These are phyloP conservation scores for Candida coleopterorum DNA, from an alignment of 805 yeast species.

Conservation along the genomic window DNA sequence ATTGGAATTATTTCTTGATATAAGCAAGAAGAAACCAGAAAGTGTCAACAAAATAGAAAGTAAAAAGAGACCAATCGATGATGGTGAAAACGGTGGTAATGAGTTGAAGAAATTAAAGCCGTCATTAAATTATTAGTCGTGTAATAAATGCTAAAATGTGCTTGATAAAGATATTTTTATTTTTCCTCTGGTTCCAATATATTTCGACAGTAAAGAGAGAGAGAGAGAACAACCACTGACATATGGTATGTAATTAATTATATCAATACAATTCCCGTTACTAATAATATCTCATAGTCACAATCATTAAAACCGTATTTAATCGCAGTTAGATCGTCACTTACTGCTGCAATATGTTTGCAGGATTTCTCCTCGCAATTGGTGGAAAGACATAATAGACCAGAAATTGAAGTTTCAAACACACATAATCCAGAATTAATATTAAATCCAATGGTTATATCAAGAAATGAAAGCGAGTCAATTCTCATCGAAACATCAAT, in stretches of 20 bases:
- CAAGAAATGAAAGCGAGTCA: slow-evolving; percentile 90
- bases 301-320: slow-evolving; percentile 95
- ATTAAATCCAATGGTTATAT: slow-evolving; percentile 82
- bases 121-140: slow-evolving; percentile 7
- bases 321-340: slow-evolving; percentile 86
- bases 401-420: slow-evolving; percentile 87
- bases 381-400: slow-evolving; percentile 95
- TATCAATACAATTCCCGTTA: no score
- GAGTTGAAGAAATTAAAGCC: background rate
- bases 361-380: slow-evolving; percentile 93
- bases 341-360: slow-evolving; percentile 88
- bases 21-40: slow-evolving; percentile 41
- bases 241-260: no score
- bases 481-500: slow-evolving; percentile 92
- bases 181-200: background rate
- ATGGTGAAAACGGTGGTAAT: no score
- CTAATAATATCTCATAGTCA: slow-evolving; percentile 52
- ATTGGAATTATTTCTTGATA: slow-evolving; percentile 70
- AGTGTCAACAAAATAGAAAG: background rate
- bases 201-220: slow-evolving; percentile 1
- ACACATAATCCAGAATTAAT: slow-evolving; percentile 70
- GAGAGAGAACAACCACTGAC: slow-evolving; percentile 3
- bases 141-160: slow-evolving; percentile 1
- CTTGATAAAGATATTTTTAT: background rate
- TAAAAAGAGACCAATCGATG: background rate